phyloP scores from a whole-genome alignment of 2,329 filamentous ascomycete genomes.

The Ceratocystis albifundus region DNA sequence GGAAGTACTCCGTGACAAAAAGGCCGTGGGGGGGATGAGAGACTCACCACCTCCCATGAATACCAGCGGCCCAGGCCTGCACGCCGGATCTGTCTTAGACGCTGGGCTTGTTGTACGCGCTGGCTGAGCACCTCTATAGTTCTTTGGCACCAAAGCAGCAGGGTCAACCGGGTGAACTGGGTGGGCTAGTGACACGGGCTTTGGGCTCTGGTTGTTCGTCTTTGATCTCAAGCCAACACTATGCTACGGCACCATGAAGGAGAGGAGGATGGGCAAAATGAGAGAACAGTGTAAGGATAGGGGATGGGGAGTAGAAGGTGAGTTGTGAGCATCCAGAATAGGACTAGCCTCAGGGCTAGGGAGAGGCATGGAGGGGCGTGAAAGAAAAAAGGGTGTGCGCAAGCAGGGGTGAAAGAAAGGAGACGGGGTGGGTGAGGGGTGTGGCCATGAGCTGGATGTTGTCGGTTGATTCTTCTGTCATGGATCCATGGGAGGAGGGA shows the following conservation, averaged over 20 bases:
- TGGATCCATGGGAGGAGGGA: background rate
- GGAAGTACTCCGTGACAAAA: background rate
- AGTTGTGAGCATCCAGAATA: background rate
- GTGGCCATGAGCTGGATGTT: too few species aligned
- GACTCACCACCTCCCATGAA: too few species aligned
- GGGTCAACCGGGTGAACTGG: background rate
- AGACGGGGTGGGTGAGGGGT: background rate
- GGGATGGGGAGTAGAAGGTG: background rate
- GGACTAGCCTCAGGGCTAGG: conserved; percentile 1
- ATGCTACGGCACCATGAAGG: too few species aligned
- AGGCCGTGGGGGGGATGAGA: too few species aligned
- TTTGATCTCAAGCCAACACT: too few species aligned
- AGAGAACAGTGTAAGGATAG: background rate
- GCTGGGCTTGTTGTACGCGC: too few species aligned
- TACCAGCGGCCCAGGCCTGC: too few species aligned
- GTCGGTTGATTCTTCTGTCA: background rate
- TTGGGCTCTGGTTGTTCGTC: background rate
- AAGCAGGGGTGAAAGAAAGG: background rate
- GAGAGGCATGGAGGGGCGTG: background rate
- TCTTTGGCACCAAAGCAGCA: too few species aligned
- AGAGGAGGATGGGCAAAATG: background rate
- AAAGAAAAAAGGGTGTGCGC: background rate
- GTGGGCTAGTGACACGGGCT: background rate
- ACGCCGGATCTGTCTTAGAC: background rate
- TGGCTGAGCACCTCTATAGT: too few species aligned